Base-by-base conservation (phyloP, 148 eudicot species). In the Chenopodium suecicum region DNA sequence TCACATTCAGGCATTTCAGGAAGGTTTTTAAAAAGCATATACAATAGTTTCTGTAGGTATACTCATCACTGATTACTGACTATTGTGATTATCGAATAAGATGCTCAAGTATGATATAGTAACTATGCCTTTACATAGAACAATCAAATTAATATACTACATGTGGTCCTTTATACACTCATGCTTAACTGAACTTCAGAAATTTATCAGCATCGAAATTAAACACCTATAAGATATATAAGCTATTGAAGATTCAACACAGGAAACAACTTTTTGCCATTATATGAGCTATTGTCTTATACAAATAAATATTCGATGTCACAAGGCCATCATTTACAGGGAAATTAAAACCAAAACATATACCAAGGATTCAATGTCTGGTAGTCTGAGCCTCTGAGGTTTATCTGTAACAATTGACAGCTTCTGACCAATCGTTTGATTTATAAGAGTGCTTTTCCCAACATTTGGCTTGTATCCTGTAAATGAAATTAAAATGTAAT, bases 391-490 rank as follows among this genome's bases (percentile, higher is more conserved):
- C 31, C 31, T 29, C 31, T 29, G 99, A 80, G 99, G 98, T 87
- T 96, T 96, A 86, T 96, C 97, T 0, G 98, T 96, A 46, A 96
- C 97, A 79, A 96, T 96, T 6, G 97, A 96, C 52, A 96, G 90
- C 90, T 96, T 96, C 85, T 96, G 99, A 52, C 98, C 99, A 82
- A 96, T 75, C 94, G 94, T 96, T 87, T 94, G 98, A 82, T 96
- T 96, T 6, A 94, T 92, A 68, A 96, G 95, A 22, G 98, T 94
- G 87, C 99, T 96, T 84, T 96, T 96, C 58, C 99, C 99, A 20
- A 96, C 99, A 83, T 96, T 96, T 66, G 99, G 99, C 89, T 94
- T 94, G 41, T 92, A 96, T 79, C 99, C 98, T 94, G 88, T 77
- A 83, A 80, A 60, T 65, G 1, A 14, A 7, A 34, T 73, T 0